Conservation (phyloP, 371 early-diverging fungal species). For the Mucor mucedo region DNA sequence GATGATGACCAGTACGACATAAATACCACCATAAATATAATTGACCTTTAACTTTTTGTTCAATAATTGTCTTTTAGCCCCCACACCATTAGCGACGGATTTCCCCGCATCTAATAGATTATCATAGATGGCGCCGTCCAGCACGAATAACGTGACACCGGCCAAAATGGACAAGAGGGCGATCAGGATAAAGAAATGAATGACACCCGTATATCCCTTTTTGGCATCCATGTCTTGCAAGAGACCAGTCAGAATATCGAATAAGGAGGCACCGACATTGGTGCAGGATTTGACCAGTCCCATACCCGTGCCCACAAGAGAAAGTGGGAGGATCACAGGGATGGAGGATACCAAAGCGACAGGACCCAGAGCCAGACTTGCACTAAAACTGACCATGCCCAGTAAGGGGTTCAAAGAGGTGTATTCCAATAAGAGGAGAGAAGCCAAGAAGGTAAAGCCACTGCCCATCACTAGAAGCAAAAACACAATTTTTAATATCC, state of each 20-base stretch:
- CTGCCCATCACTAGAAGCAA: conserved; percentile 50
- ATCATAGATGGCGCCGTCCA: conserved; percentile 49
- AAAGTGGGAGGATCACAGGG: conserved; percentile 63
- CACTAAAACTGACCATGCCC: conserved; percentile 67
- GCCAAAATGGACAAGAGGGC: conserved; percentile 45
- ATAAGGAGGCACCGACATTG: conserved; percentile 67
- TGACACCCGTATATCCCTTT: conserved; percentile 59
- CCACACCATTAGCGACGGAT: conserved; percentile 1
- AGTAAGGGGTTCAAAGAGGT: conserved; percentile 56
- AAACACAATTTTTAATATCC: no score
- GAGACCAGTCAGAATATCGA: conserved; percentile 69
- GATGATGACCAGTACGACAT: conserved; percentile 34
- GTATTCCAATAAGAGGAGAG: conserved; percentile 62
- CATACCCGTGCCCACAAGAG: conserved; percentile 70
- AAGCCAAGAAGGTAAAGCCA: conserved; percentile 43
- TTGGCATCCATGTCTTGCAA: conserved; percentile 61
- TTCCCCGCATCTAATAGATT: conserved; percentile 43
- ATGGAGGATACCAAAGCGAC: conserved; percentile 70
- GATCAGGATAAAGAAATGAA: conserved; percentile 60
- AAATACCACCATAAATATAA: conserved; percentile 55
- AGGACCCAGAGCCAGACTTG: conserved; percentile 71
- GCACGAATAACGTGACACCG: conserved; percentile 47
- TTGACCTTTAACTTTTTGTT: conserved; percentile 37
- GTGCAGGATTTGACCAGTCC: conserved; percentile 72
- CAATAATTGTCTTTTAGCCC: conserved; percentile 18